Percentiles rank a stretch among this genome's conserved stretches.
Conservation (phyloP, 169 alveolate genomes). For the Eimeria zaria region DNA sequence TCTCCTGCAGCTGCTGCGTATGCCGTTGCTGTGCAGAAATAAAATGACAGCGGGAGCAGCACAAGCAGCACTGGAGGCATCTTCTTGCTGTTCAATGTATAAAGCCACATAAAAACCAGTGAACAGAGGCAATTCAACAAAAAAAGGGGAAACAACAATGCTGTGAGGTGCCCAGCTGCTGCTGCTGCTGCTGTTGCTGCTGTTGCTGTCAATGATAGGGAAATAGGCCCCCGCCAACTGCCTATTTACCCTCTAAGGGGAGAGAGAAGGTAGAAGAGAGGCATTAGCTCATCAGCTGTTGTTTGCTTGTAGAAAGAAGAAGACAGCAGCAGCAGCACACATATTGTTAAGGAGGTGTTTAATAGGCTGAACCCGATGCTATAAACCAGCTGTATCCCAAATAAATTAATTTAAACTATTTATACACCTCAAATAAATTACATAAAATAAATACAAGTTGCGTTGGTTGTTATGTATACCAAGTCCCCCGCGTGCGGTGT, state of each 20-base stretch:
- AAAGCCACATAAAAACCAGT: too few relatives aligned
- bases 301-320: background rate
- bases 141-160: too few relatives aligned
- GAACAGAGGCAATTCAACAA: too few relatives aligned
- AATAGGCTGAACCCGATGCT: background rate
- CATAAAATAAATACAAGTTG: background rate
- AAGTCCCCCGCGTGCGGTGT: background rate
- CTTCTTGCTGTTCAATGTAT: too few relatives aligned
- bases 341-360: too few relatives aligned
- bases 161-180: too few relatives aligned
- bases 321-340: background rate
- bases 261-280: background rate
- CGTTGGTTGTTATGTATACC: background rate
- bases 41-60: too few relatives aligned
- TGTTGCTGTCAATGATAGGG: background rate
- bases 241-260: background rate
- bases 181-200: background rate
- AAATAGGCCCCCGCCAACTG: background rate
- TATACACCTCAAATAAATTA: background rate
- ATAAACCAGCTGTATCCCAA: background rate
- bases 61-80: background rate
- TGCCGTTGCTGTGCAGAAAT: conserved; percentile 5
- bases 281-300: background rate
- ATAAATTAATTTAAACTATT: background rate
- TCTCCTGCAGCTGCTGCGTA: background rate